phyloP scores from a whole-genome alignment of 495 filamentous ascomycete species.

The Lophiotrema nucula region DNA sequence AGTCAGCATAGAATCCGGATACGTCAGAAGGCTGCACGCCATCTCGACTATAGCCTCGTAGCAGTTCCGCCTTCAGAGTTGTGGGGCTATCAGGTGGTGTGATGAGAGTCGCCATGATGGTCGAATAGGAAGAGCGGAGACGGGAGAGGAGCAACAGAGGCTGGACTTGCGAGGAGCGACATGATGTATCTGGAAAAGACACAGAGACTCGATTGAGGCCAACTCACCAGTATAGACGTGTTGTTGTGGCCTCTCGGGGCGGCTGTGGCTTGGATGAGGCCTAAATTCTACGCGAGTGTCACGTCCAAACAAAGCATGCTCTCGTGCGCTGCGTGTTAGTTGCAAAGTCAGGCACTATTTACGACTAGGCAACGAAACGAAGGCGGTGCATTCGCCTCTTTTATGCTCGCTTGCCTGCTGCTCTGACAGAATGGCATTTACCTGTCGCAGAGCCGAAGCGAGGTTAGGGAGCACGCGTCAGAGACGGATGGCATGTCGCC shows the following conservation, averaged over 20 bases:
- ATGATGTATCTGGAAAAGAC: not conserved
- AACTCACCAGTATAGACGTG: constrained; percentile 12
- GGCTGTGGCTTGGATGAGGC: too few species aligned
- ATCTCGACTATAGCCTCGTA: not conserved
- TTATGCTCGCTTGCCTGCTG: not conserved
- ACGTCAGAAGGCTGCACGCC: not conserved
- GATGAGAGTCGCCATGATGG: not conserved
- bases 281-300: not conserved
- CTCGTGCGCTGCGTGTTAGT: constrained; percentile 2
- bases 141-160: not conserved
- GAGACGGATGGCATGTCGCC: constrained; percentile 1
- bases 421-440: not conserved
- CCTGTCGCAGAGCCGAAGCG: not conserved
- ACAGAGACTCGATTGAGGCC: constrained; percentile 1
- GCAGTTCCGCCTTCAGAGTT: too few species aligned
- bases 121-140: not conserved
- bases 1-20: constrained; percentile 1
- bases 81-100: not conserved
- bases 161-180: not conserved
- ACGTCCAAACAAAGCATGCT: not conserved
- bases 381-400: not conserved
- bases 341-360: not conserved
- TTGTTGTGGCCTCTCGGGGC: constrained; percentile 8
- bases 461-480: not conserved
- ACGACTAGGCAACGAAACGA: not conserved